Conservation (phyloP, 176 grass and related monocot species). For the Paspalum notatum region DNA sequence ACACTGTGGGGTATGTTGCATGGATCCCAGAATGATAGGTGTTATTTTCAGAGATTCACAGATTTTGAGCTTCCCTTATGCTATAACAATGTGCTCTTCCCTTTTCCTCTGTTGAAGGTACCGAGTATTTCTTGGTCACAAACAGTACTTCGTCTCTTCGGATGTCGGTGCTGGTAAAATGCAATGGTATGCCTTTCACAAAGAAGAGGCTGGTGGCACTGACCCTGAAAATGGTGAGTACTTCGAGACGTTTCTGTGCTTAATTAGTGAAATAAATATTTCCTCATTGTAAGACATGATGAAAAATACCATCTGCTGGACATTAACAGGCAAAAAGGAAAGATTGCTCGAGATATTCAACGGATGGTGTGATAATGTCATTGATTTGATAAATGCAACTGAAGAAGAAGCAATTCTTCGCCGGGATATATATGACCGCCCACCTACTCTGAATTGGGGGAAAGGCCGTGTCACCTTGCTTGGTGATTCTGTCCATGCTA, state of each 20-base stretch:
- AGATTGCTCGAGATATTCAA: conserved; percentile 78
- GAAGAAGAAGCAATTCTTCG: conserved; percentile 86
- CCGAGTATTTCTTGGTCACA: conserved; percentile 96
- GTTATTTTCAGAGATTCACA: conserved; percentile 5
- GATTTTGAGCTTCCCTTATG: conserved; percentile 1
- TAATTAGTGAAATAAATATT: conserved; percentile 20
- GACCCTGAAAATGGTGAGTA: conserved; percentile 86
- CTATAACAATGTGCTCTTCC: conserved; percentile 18
- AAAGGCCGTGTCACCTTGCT: conserved; percentile 97
- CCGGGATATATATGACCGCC: conserved; percentile 89
- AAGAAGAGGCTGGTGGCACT: conserved; percentile 82
- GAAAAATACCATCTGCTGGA: conserved; percentile 7
- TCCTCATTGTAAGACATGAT: neutral
- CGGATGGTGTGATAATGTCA: conserved; percentile 94
- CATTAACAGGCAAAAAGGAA: conserved; percentile 71
- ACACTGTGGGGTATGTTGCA: conserved; percentile 82
- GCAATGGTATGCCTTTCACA: conserved; percentile 99
- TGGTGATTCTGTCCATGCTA: conserved; percentile 97
- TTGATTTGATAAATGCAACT: conserved; percentile 87
- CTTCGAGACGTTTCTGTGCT: conserved; percentile 17
- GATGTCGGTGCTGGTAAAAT: conserved; percentile 98
- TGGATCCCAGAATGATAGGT: conserved; percentile 14
- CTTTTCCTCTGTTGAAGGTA: conserved; percentile 59
- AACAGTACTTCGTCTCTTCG: conserved; percentile 98
- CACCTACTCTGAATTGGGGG: conserved; percentile 80